Evolutionary conservation across 805 yeast species (phyloP), one percentile per base, ranked within the genome.

Genomic region (Yarrowia porcina): DNA sequence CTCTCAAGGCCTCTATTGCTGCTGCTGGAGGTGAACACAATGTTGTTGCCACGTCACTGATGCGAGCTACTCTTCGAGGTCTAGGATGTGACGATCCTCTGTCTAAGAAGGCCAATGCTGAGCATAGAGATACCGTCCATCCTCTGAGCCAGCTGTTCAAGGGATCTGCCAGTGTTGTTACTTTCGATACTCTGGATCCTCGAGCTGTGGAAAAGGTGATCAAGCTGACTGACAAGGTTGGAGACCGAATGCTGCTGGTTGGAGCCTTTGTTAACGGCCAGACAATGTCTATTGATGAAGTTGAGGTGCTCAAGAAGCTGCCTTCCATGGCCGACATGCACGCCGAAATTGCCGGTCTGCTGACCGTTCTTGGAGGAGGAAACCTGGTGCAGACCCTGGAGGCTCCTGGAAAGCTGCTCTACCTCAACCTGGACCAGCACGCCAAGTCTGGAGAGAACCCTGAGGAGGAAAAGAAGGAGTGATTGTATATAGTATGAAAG

Each of bases 111-210:
- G 86, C 88, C 18, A 71, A 79, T 61, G 65, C 71, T 33, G 77
- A 73, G 54, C 74, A 63, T 64, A 42, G 60, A 18, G 38, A 61
- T 18, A 77, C 75, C 63, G 71, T 73, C 25, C 96, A 90, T 73
- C 96, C 96, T 15, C 75, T 93, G 67, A 72, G 81, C 25, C 84
- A 86, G 10, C 77, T 91, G 61, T 80, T 94, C 64, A 77, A 77
- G 65, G 98, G 98, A 9, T 97, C 98, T 23, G 87, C 96, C 2
- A 96, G 96, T 0, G 80, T 89, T 10, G 83, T 93, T 63, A 73
- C 88, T 20, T 81, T 90, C 65, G 83, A 83, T 45, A 83, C 81
- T 65, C 78, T 88, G 35, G 87, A 90, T 66, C 97, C 97, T n/a
- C 69, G 75, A 15, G 76, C 77, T 20, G 89, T 92, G 11, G 82